Evolutionary conservation across 306 rosid genomes (phyloP), one percentile per base, ranked within the genome.

Genomic region (Fragaria ananassa): DNA sequence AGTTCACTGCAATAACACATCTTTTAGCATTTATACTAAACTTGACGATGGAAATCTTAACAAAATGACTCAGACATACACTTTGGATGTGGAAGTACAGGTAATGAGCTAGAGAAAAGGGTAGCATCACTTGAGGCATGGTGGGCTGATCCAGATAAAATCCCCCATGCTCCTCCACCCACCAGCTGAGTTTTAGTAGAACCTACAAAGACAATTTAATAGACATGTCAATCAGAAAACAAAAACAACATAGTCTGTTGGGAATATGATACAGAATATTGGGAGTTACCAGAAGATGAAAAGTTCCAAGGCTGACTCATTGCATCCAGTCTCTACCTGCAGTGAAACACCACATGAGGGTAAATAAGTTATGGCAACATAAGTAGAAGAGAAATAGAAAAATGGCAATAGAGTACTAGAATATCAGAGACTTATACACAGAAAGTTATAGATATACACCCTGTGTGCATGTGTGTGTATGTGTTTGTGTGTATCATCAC

Each of bases 61-160:
- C 72, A 74, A 56, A 79, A 74, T 9, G 37, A 34, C 50, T 70
- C 45, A 64, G 60, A 54, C 89, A 39, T 90, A 92, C 97, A 74
- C 76, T 88, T 87, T 68, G 86, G 86, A 80, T 90, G 96, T 5
- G 88, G 90, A 87, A 92, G 87, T 77, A 87, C 97, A 64, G 96
- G 96, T 66, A 92, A 82, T 27, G 97, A 92, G 82, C 91, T 85
- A 23, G 97, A 90, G 81, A 92, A 92, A 45, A 92, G 91, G 74
- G 88, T 87, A 71, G 92, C 91, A 85, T 92, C 96, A 31, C 82
- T 82, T 51, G 96, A 92, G 74, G 89, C 84, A 70, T 79, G 88
- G 83, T 74, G 86, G 45, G 82, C 82, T 68, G 89, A 81, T 75
- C 91, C 92, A 62, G 93, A 81, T 68, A 83, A 74, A 80, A 79